Base-by-base conservation (phyloP, 805 yeast species). In the Millerozyma acaciae region DNA sequence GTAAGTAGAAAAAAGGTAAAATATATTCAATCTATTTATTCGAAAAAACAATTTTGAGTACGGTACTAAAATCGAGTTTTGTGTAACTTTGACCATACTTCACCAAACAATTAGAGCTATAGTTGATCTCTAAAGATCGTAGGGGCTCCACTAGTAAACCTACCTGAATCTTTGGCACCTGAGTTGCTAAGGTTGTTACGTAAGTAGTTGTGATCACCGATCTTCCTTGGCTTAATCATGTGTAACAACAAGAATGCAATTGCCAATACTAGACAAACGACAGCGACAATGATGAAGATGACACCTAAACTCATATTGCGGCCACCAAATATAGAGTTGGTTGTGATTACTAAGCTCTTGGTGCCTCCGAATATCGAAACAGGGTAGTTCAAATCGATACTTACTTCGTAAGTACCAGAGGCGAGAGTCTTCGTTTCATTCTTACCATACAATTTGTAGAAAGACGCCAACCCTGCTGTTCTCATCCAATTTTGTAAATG, bases 401-500 rank as follows among this genome's bases (percentile, higher is more conserved):
- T 70, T 27, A 88, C 60, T 38, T 71, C 67, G 56, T 90, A 93
- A 8, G 75, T 74, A 3, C 97, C 97, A 8, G 73, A 62, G 1
- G 54, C 41, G 39, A 90, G 57, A 2, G 73, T 50, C 1, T 64
- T 64, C 2, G 76, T 65, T 38, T 77, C 81, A 59, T 86, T 89
- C 45, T 83, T 77, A 28, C 82, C 72, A 26, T 88, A 89, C 22
- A 88, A 61, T 54, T 93, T 90, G 68, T 83, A 78, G 52, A 93
- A 90, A 8, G 82, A 76, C 17, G 97, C 95, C 42, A 90, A 67
- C 0, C 95, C 96, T 0, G 97, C 96, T 1, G 97, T 88, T 50
- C 95, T 77, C 97, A 90, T 90, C 98, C 98, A 90, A 57, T 88
- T 90, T 65, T 88, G 96, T 44, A 67, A 66, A 39, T 67, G 61